phyloP scores from a whole-genome alignment of 768 basidiomycete genomes.

The Candolleomyces eurysporus region DNA sequence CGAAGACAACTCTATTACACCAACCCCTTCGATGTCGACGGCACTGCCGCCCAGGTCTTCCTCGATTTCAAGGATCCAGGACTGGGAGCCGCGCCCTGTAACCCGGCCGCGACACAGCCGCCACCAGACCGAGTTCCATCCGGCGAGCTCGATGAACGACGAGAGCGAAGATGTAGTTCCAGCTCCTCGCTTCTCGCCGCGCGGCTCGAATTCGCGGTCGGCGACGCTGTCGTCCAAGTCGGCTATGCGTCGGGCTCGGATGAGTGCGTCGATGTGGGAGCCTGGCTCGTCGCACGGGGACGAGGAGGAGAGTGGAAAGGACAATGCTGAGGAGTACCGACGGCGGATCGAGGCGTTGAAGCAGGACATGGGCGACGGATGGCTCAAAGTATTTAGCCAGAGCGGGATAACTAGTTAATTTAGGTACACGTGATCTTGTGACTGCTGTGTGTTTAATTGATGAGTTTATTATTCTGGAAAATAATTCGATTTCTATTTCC shows the following conservation, averaged over 20 bases:
- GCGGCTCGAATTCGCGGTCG: slow-evolving; percentile 12
- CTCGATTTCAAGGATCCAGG: not conserved
- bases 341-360: slow-evolving; percentile 78
- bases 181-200: not conserved
- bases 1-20: slow-evolving; percentile 3
- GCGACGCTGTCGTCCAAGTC: slow-evolving; percentile 39
- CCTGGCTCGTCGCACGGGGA: slow-evolving; percentile 31
- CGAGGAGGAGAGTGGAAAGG: slow-evolving; percentile 26
- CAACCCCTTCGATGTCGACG: not conserved
- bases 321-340: slow-evolving; percentile 71
- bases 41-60: not conserved
- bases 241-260: slow-evolving; percentile 46
- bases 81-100: slow-evolving; percentile 12
- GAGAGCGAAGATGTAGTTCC: not conserved
- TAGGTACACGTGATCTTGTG: slow-evolving; percentile 2
- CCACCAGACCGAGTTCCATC: slow-evolving; percentile 46
- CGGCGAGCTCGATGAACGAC: slow-evolving; percentile 11
- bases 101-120: slow-evolving; percentile 47
- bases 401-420: slow-evolving; percentile 16
- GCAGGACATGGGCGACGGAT: slow-evolving; percentile 86
- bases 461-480: slow-evolving; percentile 3
- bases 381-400: slow-evolving; percentile 77
- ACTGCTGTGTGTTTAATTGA: slow-evolving; percentile 16
- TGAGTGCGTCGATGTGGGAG: slow-evolving; percentile 66
- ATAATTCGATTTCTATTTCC: slow-evolving; percentile 4